Evolutionary conservation across 192 early-diverging fungal species (phyloP).

Genomic region (Linnemannia elongata): DNA sequence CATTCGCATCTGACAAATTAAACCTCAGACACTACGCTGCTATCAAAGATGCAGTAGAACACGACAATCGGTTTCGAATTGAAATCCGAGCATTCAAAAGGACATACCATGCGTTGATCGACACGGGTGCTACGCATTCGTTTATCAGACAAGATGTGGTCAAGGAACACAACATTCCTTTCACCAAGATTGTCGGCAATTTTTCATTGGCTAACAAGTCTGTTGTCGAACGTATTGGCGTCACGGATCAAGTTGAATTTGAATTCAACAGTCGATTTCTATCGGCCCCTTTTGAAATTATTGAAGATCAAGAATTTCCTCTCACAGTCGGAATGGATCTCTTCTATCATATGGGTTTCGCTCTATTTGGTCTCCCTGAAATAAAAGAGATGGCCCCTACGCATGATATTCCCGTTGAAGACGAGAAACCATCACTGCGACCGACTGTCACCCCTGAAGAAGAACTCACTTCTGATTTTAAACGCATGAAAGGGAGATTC

Average conservation of each 20-base stretch:
- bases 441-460: not conserved
- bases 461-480: not conserved
- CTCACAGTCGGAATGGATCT: not conserved
- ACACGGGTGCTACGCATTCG: not conserved
- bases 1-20: too few relatives aligned
- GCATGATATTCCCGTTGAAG: not conserved
- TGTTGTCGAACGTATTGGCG: not conserved
- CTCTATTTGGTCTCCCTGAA: not conserved
- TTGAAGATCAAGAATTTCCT: not conserved
- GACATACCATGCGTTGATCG: not conserved
- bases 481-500: not conserved
- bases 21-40: not conserved
- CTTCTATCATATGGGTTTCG: not conserved
- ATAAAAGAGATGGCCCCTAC: not conserved
- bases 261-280: not conserved
- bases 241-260: not conserved
- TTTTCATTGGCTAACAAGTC: not conserved
- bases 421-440: not conserved
- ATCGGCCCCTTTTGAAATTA: not conserved
- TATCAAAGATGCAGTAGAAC: not conserved
- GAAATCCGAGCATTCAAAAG: not conserved
- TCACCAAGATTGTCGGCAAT: not conserved
- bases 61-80: not conserved
- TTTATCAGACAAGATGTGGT: not conserved
- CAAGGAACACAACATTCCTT: not conserved